Percentiles rank a stretch among this genome's conserved stretches.
These are phyloP conservation scores for Thecaphora thlaspeos DNA, from an alignment of 1,284 basidiomycete species.

Conservation along the genomic window DNA sequence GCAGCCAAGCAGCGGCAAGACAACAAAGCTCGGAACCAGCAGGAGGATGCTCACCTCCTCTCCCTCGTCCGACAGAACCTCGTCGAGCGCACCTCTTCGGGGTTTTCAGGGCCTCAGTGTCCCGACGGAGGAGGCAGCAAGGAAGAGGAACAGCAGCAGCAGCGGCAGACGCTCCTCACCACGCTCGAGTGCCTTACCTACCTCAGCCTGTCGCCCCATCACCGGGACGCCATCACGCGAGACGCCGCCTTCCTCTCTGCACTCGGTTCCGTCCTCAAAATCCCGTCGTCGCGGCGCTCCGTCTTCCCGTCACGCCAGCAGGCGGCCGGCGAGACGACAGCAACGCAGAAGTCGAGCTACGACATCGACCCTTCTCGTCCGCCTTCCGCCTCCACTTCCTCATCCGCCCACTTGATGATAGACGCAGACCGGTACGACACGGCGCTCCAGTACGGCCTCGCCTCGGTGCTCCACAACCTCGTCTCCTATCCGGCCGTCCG, in stretches of 20 bases:
- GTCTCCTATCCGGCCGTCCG: conserved; percentile 29
- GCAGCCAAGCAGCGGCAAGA: conserved; percentile 2
- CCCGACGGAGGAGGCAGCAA: too few species aligned
- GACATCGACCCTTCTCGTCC: background rate
- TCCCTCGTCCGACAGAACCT: conserved; percentile 9
- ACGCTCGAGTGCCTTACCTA: conserved; percentile 47
- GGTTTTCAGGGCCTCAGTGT: background rate
- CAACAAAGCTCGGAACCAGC: conserved; percentile 5
- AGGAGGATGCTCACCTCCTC: conserved; percentile 17
- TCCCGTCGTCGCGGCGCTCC: background rate
- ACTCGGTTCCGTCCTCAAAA: conserved; percentile 15
- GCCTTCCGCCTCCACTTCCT: background rate
- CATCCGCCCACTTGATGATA: too few species aligned
- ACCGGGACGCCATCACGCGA: conserved; percentile 17
- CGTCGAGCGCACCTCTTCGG: background rate
- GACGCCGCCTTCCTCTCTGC: conserved; percentile 21
- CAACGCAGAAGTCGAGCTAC: background rate
- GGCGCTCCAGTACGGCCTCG: conserved; percentile 39
- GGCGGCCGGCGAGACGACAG: background rate
- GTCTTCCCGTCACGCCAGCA: conserved; percentile 2
- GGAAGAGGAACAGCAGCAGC: background rate
- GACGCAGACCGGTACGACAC: conserved; percentile 22
- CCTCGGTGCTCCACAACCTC: conserved; percentile 35
- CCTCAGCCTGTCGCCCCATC: conserved; percentile 28
- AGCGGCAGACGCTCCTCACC: conserved; percentile 11